Base-by-base conservation (phyloP, 768 basidiomycete genomes). In the Podaxis mareebaensis region DNA sequence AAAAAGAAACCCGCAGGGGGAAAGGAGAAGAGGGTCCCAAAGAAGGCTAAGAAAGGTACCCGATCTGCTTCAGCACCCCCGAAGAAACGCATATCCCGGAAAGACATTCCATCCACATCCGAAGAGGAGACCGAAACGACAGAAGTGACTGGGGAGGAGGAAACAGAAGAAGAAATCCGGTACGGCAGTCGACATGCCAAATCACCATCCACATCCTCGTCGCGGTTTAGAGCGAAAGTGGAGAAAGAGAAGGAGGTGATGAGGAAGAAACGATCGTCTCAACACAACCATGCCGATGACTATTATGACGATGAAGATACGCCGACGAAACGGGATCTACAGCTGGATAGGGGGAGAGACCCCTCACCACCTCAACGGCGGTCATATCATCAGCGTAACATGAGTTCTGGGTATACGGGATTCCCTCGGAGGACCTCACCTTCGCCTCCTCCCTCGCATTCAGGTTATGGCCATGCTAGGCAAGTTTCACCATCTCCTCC, bases 271-370 rank as follows among this genome's bases (percentile, higher is more conserved):
- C 44, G 61, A 15, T 51, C 64, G 6, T 64, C 54, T 46, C 59
- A 55, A n/a, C 54, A 67, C 33, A 53, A 72, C 20, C 63, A 68
- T 26, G 66, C 66, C 5, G 70, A 73, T 7, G 60, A 67, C 5
- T 58, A 66, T 6, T 69, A 71, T n/a, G 58, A 67, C 11, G 70
- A 71, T 20, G 61, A 67, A 11, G 72, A 74, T 36, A 64, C 20
- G 66, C 67, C 53, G 46, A 65, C 40, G 63, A 68, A 26, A 51
- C 56, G 36, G 46, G 64, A 49, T 42, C 64, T 33, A 66, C 64
- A 22, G 66, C 67, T 12, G 68, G 72, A 42, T 59, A 70, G 38
- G 70, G 71, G 54, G 68, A 72, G 44, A 71, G 70, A 30, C 67
- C 61, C 60, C 2, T 12, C 46, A 15, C 38, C 61, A 11, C 22